phyloP scores from a whole-genome alignment of 495 filamentous ascomycete genomes.

The Hyaloscypha variabilis region DNA sequence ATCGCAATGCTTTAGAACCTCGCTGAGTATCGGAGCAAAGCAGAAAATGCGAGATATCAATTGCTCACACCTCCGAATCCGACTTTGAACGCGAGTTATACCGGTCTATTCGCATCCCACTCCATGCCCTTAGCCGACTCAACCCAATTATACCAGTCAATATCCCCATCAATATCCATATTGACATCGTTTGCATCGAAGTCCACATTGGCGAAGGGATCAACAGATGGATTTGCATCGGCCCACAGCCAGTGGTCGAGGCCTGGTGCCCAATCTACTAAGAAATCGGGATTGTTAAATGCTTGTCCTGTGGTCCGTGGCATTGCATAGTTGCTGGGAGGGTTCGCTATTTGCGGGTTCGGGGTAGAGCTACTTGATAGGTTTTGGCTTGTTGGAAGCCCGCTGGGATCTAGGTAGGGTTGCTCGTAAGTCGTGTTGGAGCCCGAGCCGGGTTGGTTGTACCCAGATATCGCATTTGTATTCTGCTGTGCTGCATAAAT shows the following conservation, averaged over 20 bases:
- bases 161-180: conserved; percentile 43
- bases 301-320: no score
- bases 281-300: conserved; percentile 3
- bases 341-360: conserved; percentile 23
- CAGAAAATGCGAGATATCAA: neutral
- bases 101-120: conserved; percentile 10
- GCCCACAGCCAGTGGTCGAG: conserved; percentile 40
- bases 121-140: conserved; percentile 46
- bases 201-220: conserved; percentile 34
- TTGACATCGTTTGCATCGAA: conserved; percentile 25
- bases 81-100: neutral
- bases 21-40: no score
- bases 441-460: conserved; percentile 2
- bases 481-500: neutral
- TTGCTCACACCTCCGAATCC: neutral
- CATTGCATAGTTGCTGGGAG: conserved; percentile 10
- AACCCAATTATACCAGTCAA: conserved; percentile 55
- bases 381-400: conserved; percentile 9
- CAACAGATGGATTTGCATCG: conserved; percentile 32
- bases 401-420: conserved; percentile 8
- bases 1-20: no score
- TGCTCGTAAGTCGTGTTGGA: neutral
- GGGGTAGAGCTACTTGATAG: conserved; percentile 24
- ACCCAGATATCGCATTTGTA: neutral
- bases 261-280: conserved; percentile 11